Evolutionary conservation across 306 rosid genomes (phyloP).

Genomic region (Luffa aegyptiaca): DNA sequence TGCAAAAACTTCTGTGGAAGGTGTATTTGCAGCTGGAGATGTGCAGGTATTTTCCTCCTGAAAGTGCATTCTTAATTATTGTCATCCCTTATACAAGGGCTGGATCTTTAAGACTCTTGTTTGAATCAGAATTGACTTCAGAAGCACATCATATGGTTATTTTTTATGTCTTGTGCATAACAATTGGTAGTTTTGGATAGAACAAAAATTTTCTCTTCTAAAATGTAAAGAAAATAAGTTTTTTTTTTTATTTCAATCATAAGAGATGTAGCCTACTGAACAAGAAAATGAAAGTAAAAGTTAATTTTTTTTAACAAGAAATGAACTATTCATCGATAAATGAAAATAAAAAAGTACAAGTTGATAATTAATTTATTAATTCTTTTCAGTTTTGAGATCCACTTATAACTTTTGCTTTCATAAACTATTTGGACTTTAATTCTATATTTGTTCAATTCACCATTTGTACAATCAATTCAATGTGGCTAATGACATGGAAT

Average conservation of each 20-base stretch:
- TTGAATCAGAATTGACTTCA: background rate
- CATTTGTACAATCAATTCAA: background rate
- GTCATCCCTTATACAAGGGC: background rate
- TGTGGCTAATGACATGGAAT: background rate
- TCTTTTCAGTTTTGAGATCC: background rate
- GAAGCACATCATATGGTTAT: background rate
- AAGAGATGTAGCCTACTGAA: background rate
- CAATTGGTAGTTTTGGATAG: background rate
- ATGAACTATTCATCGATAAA: background rate
- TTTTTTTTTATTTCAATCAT: background rate
- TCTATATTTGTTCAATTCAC: background rate
- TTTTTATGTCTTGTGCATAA: background rate
- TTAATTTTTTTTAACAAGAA: background rate
- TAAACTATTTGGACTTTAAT: background rate
- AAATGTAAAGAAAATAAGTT: background rate
- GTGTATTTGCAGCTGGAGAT: slow-evolving; percentile 93
- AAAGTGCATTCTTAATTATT: background rate
- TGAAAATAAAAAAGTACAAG: background rate
- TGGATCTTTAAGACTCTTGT: background rate
- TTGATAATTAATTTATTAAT: background rate
- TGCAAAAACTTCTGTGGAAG: slow-evolving; percentile 75
- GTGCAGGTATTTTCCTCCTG: slow-evolving; percentile 58
- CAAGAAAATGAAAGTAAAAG: background rate
- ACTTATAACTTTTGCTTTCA: background rate
- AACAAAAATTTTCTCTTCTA: background rate